Evolutionary conservation across 306 rosid genomes (phyloP).

Genomic region (Prunus kanzakura): DNA sequence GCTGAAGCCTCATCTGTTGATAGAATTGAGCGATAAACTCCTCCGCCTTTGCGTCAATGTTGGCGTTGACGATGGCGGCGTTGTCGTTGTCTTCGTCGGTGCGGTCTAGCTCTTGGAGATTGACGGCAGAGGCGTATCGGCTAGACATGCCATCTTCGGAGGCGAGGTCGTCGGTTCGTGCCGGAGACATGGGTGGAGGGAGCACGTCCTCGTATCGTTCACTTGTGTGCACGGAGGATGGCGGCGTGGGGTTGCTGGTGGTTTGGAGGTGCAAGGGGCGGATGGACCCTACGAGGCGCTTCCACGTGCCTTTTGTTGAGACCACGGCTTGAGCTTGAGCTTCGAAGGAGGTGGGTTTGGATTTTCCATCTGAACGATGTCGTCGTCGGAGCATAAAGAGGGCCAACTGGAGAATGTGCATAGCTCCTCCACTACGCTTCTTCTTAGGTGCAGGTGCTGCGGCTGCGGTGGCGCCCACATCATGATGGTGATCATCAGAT

Average conservation of each 20-base stretch:
- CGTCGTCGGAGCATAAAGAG: conserved; percentile 47
- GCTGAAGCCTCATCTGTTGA: conserved; percentile 59
- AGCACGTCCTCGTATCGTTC: conserved; percentile 1
- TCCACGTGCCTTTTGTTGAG: conserved; percentile 37
- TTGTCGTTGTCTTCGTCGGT: background rate
- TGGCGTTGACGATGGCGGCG: background rate
- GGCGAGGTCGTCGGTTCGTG: background rate
- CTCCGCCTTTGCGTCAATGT: conserved; percentile 72
- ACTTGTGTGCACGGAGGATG: background rate
- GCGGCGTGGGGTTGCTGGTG: conserved; percentile 15
- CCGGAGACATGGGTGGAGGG: conserved; percentile 18
- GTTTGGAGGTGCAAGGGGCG: conserved; percentile 60
- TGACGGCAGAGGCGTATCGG: conserved; percentile 45
- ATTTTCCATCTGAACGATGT: conserved; percentile 28
- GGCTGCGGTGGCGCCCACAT: background rate
- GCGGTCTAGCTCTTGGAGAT: conserved; percentile 46
- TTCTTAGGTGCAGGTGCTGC: background rate
- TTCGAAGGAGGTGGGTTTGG: conserved; percentile 20
- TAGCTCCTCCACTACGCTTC: conserved; percentile 23
- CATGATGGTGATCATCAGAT: background rate
- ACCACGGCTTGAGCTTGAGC: background rate
- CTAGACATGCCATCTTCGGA: conserved; percentile 23
- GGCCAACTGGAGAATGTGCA: conserved; percentile 35
- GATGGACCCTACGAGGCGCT: conserved; percentile 45
- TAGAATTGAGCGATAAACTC: conserved; percentile 74